phyloP scores from a whole-genome alignment of 768 basidiomycete genomes.

The Agrocybe pediades region DNA sequence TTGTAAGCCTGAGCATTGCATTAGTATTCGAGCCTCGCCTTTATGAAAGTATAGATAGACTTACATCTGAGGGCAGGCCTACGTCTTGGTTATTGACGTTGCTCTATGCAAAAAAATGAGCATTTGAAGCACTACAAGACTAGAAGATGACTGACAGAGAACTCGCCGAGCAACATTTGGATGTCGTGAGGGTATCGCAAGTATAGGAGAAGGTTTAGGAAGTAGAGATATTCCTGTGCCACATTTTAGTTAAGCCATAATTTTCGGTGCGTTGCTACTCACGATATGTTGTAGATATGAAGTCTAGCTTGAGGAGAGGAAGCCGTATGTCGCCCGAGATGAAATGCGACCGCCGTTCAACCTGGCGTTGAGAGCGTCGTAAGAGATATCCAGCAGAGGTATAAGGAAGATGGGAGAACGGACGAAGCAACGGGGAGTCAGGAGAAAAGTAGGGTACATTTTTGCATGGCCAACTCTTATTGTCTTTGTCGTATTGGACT shows the following conservation, averaged over 20 bases:
- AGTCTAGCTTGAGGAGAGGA: neutral
- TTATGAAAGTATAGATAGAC: neutral
- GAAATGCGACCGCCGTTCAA: neutral
- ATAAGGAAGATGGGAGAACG: constrained; percentile 8
- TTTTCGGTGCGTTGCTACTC: neutral
- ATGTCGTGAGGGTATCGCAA: neutral
- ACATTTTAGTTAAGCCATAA: neutral
- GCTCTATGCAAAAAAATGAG: neutral
- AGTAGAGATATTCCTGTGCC: neutral
- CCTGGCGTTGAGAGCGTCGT: constrained; percentile 4
- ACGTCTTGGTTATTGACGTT: constrained; percentile 11
- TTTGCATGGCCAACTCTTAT: constrained; percentile 31
- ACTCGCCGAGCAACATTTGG: constrained; percentile 15
- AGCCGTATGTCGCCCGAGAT: neutral
- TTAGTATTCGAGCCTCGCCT: neutral
- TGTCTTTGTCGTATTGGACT: constrained; percentile 26
- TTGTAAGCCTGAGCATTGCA: constrained; percentile 49
- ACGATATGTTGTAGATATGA: neutral
- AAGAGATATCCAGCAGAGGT: neutral
- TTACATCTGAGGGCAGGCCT: constrained; percentile 16
- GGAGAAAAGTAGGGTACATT: constrained; percentile 20
- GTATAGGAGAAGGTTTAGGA: neutral
- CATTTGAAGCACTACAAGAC: neutral
- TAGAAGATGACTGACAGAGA: neutral
- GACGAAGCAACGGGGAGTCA: constrained; percentile 12